phyloP scores from a whole-genome alignment of 202 grass and related monocot species.

The Brachypodium distachyon region DNA sequence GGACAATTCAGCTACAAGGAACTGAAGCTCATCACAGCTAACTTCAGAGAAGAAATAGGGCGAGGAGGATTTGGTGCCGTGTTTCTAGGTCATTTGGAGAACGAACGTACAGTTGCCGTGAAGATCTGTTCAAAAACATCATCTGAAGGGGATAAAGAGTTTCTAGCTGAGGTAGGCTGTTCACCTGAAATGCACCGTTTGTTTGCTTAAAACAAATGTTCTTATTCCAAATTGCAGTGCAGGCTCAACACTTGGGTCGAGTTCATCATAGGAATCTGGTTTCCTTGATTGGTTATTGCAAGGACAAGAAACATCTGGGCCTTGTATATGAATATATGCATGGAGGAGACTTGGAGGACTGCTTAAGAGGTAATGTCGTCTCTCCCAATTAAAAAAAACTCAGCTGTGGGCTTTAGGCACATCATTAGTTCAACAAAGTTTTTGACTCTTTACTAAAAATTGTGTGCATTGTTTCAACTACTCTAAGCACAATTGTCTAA shows the following conservation, averaged over 20 bases:
- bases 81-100: constrained; percentile 39
- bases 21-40: constrained; percentile 47
- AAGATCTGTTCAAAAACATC: constrained; percentile 49
- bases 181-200: not conserved
- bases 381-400: not conserved
- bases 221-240: not conserved
- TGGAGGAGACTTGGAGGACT: constrained; percentile 47
- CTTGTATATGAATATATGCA: constrained; percentile 63
- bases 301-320: constrained; percentile 46
- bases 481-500: too few relatives aligned
- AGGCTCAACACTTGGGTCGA: constrained; percentile 52
- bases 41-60: constrained; percentile 51
- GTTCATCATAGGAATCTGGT: constrained; percentile 57
- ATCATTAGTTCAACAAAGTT: not conserved
- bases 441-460: not conserved
- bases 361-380: constrained; percentile 34
- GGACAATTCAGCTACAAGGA: constrained; percentile 51
- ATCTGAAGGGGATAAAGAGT: constrained; percentile 45
- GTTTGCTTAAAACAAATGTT: not conserved
- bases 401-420: not conserved
- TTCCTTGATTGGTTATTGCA: constrained; percentile 51
- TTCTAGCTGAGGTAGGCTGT: constrained; percentile 48
- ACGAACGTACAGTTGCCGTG: constrained; percentile 46
- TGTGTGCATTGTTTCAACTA: not conserved
- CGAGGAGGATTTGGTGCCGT: constrained; percentile 61